Conservation (phyloP, 768 basidiomycete genomes). For the Leucosporidium yakuticum region DNA sequence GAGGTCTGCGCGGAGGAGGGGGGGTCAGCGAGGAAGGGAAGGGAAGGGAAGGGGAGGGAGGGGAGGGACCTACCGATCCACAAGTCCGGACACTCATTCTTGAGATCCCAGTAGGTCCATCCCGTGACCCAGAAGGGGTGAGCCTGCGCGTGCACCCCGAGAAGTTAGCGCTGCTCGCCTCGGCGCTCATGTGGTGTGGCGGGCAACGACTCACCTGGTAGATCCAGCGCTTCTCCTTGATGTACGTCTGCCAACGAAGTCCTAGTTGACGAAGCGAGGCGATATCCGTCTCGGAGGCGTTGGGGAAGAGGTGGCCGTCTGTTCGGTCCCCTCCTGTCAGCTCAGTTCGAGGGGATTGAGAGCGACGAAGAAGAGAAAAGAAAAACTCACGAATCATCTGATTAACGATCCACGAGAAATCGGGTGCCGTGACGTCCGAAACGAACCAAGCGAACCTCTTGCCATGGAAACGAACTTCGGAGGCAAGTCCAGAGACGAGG, state of each 20-base stretch:
- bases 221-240: conserved; percentile 84
- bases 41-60: conserved; percentile 52
- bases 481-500: conserved; percentile 79
- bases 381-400: conserved; percentile 53
- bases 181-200: neutral
- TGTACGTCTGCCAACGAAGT: conserved; percentile 89
- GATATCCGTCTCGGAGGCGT: conserved; percentile 68
- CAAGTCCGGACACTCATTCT: conserved; percentile 70
- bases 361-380: neutral
- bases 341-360: too few relatives aligned
- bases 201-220: conserved; percentile 46
- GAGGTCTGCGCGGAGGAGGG: conserved; percentile 50
- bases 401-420: conserved; percentile 89
- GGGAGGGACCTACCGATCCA: neutral
- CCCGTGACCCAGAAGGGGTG: neutral
- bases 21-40: too few relatives aligned
- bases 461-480: conserved; percentile 83
- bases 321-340: conserved; percentile 20
- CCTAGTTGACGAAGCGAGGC: conserved; percentile 76
- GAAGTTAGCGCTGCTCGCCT: neutral
- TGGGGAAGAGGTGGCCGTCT: conserved; percentile 78
- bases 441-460: conserved; percentile 88
- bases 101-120: conserved; percentile 50
- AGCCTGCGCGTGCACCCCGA: conserved; percentile 39
- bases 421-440: conserved; percentile 84